A percentile compares a stretch with the other conserved stretches of the same genome.
Evolutionary conservation across 2,329 filamentous ascomycete species (phyloP).

Genomic region (Clonostachys rhizophaga): DNA sequence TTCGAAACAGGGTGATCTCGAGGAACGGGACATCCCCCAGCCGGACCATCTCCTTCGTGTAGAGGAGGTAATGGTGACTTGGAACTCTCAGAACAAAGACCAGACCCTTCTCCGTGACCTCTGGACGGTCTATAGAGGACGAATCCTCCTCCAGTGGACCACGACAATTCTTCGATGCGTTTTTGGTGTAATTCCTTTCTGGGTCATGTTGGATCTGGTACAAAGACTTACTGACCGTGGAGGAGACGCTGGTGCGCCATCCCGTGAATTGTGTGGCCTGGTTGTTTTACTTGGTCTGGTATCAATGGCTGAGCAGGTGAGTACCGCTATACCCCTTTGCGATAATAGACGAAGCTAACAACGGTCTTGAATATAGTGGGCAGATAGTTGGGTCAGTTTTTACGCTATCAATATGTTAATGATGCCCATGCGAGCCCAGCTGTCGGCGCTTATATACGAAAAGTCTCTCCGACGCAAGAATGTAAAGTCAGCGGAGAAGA

Average conservation of each 20-base stretch:
- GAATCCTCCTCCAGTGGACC: constrained; percentile 53
- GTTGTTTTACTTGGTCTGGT: constrained; percentile 59
- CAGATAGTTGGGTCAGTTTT: constrained; percentile 66
- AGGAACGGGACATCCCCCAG: constrained; percentile 57
- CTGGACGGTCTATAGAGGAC: constrained; percentile 48
- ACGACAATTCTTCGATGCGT: constrained; percentile 50
- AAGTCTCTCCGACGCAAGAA: constrained; percentile 77
- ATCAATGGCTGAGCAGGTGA: constrained; percentile 46
- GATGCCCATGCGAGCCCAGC: constrained; percentile 63
- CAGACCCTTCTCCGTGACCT: constrained; percentile 57
- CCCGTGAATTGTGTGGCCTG: constrained; percentile 60
- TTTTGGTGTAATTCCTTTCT: constrained; percentile 66
- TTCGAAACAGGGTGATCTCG: constrained; percentile 52
- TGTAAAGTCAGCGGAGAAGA: constrained; percentile 52
- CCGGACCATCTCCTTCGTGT: constrained; percentile 51
- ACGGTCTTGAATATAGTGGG: constrained; percentile 30
- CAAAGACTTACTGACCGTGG: constrained; percentile 53
- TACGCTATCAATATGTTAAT: constrained; percentile 57
- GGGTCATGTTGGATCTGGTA: constrained; percentile 63
- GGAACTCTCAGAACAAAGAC: constrained; percentile 38
- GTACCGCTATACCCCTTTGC: constrained; percentile 1
- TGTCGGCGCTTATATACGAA: constrained; percentile 69
- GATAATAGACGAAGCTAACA: not conserved
- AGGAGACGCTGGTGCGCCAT: constrained; percentile 34
- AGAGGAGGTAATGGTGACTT: constrained; percentile 43